Evolutionary conservation across 1,284 basidiomycete genomes (phyloP), one percentile per base, ranked within the genome.

Genomic region (Ceratorhiza oryzae-sativae): DNA sequence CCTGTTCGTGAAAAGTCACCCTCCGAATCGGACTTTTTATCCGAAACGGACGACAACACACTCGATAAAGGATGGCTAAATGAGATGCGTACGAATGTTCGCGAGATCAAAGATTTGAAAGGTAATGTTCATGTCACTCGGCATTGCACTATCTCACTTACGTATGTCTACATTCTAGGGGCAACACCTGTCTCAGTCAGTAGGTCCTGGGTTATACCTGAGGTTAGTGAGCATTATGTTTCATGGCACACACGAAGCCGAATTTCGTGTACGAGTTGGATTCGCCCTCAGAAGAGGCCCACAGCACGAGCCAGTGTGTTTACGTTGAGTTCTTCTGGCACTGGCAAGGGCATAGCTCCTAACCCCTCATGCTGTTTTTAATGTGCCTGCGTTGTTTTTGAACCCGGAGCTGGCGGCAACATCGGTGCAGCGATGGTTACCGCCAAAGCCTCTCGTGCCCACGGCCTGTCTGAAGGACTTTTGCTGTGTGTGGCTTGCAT

Each of bases 41-140:
- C 65, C n/a, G 65, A 68, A n/a, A 68, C 65, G 53, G 65, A 68
- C 23, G 65, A 68, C 41, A 68, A 68, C 27, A 68, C 65, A 1
- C 53, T 68, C 13, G 65, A 68, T 25, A 68, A 68, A 56, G 53
- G 65, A 23, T 68, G 65, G 65, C 20, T 68, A 15, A 58, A 68
- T 32, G 65, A 68, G 42, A 68, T 68, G 65, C 51, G 65, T 27
- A 68, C 39, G 4, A 68, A 41, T 32, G 34, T 58, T 12, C 65
- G 65, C 5, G 65, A 56, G 41, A 68, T 68, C 41, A 68, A 68
- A 25, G 53, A 68, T 46, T 15, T 68, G 39, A 68, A 68, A 68
- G 65, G 65, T 68, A 56, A 2, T 23, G 5, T 4, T 62, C n/a
- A 15, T 34, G 23, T n/a, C 9, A 15, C 32, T 41, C 4, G 42